A percentile compares a stretch with the other conserved stretches of the same genome.
Conservation (phyloP, 371 early-diverging fungal genomes). For the Syncephalastrum monosporum region DNA sequence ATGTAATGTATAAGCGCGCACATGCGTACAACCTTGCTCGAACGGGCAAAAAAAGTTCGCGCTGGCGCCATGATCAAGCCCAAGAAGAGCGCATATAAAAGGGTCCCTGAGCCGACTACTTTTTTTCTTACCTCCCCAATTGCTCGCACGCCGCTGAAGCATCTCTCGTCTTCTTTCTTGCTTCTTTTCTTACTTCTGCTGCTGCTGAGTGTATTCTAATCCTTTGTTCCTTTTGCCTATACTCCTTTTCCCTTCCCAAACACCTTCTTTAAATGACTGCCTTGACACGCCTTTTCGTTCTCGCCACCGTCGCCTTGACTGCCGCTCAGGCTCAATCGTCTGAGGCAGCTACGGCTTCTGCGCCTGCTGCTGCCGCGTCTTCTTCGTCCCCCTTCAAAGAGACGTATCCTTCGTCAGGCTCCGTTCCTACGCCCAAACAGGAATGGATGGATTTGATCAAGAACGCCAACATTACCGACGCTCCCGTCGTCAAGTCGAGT, state of each 20-base stretch:
- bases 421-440: constrained; percentile 41
- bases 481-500: constrained; percentile 37
- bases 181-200: no score
- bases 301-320: constrained; percentile 17
- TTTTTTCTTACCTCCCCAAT: no score
- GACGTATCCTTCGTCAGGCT: constrained; percentile 33
- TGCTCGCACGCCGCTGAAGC: no score
- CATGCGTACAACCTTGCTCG: background rate
- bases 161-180: no score
- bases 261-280: constrained; percentile 19
- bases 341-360: constrained; percentile 14
- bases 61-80: no score
- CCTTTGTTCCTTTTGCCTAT: constrained; percentile 2
- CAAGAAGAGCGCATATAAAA: no score
- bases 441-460: constrained; percentile 49
- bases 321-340: constrained; percentile 18
- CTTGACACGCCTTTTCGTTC: constrained; percentile 12
- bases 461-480: constrained; percentile 32
- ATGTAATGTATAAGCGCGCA: constrained; percentile 1
- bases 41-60: no score
- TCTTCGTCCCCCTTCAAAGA: constrained; percentile 28
- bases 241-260: constrained; percentile 10
- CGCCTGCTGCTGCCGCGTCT: constrained; percentile 12
- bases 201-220: no score
- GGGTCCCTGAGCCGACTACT: no score